Percentiles rank a stretch among this genome's conserved stretches.
Conservation (phyloP, 306 rosid genomes). For the Begonia masoniana region DNA sequence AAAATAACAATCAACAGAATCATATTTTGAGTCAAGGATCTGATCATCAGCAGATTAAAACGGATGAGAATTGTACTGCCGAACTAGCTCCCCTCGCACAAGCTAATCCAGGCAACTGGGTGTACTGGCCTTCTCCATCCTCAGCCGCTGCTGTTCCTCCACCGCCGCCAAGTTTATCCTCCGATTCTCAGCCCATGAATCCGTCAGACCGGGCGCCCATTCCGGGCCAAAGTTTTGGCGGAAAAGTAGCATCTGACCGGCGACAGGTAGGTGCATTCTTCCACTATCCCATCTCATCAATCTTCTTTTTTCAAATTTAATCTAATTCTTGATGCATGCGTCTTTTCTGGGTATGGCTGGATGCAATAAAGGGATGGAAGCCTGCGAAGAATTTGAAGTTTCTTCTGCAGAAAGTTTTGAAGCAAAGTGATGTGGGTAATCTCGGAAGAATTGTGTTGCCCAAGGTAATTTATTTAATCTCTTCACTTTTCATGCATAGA, state of each 20-base stretch:
- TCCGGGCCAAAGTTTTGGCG: slow-evolving; percentile 33
- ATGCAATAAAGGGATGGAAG: slow-evolving; percentile 64
- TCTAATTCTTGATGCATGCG: not conserved
- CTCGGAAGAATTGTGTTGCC: slow-evolving; percentile 92
- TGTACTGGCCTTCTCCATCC: slow-evolving; percentile 52
- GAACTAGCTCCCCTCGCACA: slow-evolving; percentile 6
- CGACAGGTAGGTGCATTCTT: slow-evolving; percentile 30
- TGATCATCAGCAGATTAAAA: slow-evolving; percentile 27
- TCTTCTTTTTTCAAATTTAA: not conserved
- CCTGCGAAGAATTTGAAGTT: slow-evolving; percentile 88
- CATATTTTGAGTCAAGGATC: slow-evolving; percentile 6
- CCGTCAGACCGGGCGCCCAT: slow-evolving; percentile 23
- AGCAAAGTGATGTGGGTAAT: slow-evolving; percentile 97
- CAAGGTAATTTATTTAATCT: slow-evolving; percentile 32
- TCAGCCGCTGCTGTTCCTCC: slow-evolving; percentile 8
- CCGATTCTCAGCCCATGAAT: slow-evolving; percentile 2
- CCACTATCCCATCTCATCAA: not conserved
- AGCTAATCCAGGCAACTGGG: slow-evolving; percentile 43
- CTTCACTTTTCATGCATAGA: not conserved
- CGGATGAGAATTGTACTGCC: slow-evolving; percentile 27
- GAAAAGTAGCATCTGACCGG: slow-evolving; percentile 23
- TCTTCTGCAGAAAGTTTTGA: slow-evolving; percentile 86
- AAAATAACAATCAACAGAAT: slow-evolving; percentile 17
- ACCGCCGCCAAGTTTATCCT: slow-evolving; percentile 11
- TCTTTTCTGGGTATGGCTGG: too few relatives aligned